Evolutionary conservation across 495 filamentous ascomycete genomes (phyloP), one percentile per base, ranked within the genome.

Genomic region (Aspergillus mulundensis): DNA sequence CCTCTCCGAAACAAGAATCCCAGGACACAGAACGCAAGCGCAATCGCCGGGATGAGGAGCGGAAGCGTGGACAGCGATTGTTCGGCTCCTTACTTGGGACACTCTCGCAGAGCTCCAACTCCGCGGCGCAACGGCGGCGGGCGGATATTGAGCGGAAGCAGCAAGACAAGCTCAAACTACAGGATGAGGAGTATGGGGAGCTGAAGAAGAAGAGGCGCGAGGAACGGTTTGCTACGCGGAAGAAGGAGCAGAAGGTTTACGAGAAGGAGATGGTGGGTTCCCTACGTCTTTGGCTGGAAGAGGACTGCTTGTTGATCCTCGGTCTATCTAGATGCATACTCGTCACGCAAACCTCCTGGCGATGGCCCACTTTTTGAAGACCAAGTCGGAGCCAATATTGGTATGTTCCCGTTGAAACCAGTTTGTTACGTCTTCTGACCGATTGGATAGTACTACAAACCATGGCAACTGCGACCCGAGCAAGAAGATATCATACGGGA

Each of bases 141-240:
- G 84, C 82, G 56, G 93, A 98, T 66, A 93, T 96, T 65, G 92
- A 97, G 72, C 86, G 85, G 65, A 87, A 88, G 65, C 89, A 94
- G 68, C 86, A 91, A 69, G 89, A 89, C 62, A 91, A 90, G 73
- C 76, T 87, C 40, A 85, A 87, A 64, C 73, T 83, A 60, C 87
- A 91, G 71, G 84, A 82, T 62, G 84, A 84, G 60, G 84, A 87
- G 69, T 77, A 81, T 48, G 81, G 87, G 59, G 89, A 91, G 64
- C 77, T 81, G 61, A 83, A 82, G 64, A 84, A 81, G 71, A 77
- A 79, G 62, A 79, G 79, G 61, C 70, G 85, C 28, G 86, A 86
- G 51, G 79, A 82, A 61, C 71, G 90, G 48, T 76, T 74, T 36
- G 70, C 65, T 41, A 71, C 81, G 51, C 80, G 90, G 39, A 77